These are phyloP conservation scores for Phalaenopsis equestris DNA, from an alignment of 106 monocot genomes.

Conservation along the genomic window DNA sequence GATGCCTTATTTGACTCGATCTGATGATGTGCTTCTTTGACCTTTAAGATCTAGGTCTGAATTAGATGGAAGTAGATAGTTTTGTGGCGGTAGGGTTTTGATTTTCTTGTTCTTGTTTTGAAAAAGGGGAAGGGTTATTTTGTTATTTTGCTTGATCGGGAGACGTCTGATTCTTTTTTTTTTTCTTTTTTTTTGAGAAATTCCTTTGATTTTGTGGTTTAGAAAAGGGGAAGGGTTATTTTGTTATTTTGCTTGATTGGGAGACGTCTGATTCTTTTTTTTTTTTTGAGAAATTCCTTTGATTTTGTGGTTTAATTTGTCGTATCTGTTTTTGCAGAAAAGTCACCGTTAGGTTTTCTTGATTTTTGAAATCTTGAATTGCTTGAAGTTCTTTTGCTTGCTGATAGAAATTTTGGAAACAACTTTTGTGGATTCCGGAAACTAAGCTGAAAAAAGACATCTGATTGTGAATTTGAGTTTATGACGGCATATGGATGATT, in stretches of 20 bases:
- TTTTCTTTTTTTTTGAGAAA: background rate
- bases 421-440: background rate
- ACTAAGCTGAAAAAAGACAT: background rate
- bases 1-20: background rate
- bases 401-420: background rate
- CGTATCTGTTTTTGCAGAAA: background rate
- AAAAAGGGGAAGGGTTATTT: background rate
- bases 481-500: background rate
- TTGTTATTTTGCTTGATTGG: background rate
- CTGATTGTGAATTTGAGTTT: background rate
- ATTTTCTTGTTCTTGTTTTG: constrained; percentile 1
- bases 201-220: background rate
- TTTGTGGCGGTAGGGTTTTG: background rate
- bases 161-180: background rate
- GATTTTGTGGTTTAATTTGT: background rate
- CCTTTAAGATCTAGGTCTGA: background rate
- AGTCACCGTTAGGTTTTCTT: background rate
- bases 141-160: constrained; percentile 1
- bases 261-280: background rate
- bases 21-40: background rate
- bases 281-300: background rate
- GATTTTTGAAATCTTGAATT: background rate
- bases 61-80: background rate
- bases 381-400: background rate
- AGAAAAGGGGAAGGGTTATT: background rate